phyloP scores from a whole-genome alignment of 1,139 yeast species.

The Sugiyamaella neomexicana region DNA sequence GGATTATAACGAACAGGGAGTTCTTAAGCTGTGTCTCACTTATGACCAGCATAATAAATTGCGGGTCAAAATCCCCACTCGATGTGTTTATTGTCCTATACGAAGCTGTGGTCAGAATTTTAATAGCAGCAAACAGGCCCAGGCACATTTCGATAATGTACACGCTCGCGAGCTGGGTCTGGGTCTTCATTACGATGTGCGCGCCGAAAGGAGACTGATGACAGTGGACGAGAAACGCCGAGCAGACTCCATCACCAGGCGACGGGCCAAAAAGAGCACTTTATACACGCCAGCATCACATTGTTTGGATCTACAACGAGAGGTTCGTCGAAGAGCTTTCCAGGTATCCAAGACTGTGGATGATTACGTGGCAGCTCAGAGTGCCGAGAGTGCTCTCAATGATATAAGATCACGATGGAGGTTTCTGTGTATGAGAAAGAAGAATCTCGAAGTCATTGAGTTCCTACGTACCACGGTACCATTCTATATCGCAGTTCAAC shows the following conservation, averaged over 20 bases:
- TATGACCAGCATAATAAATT: slow-evolving; percentile 12
- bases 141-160: slow-evolving; percentile 6
- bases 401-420: slow-evolving; percentile 14
- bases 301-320: slow-evolving; percentile 14
- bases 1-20: slow-evolving; percentile 9
- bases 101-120: slow-evolving; percentile 11
- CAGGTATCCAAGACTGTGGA: slow-evolving; percentile 11
- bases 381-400: slow-evolving; percentile 5
- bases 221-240: slow-evolving; percentile 14
- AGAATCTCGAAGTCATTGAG: slow-evolving; percentile 13
- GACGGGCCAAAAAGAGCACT: slow-evolving; percentile 13
- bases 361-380: neutral
- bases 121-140: slow-evolving; percentile 7
- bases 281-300: slow-evolving; percentile 11
- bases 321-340: slow-evolving; percentile 6
- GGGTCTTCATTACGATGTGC: slow-evolving; percentile 14
- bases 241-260: slow-evolving; percentile 11
- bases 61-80: slow-evolving; percentile 17
- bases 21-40: slow-evolving; percentile 11
- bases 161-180: slow-evolving; percentile 12
- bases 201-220: slow-evolving; percentile 10
- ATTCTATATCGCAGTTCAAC: slow-evolving; percentile 14
- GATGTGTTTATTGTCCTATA: slow-evolving; percentile 15
- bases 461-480: slow-evolving; percentile 12
- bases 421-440: slow-evolving; percentile 15